Base-by-base conservation (phyloP, 352 stramenopile species). In the Phytophthora meadii region DNA sequence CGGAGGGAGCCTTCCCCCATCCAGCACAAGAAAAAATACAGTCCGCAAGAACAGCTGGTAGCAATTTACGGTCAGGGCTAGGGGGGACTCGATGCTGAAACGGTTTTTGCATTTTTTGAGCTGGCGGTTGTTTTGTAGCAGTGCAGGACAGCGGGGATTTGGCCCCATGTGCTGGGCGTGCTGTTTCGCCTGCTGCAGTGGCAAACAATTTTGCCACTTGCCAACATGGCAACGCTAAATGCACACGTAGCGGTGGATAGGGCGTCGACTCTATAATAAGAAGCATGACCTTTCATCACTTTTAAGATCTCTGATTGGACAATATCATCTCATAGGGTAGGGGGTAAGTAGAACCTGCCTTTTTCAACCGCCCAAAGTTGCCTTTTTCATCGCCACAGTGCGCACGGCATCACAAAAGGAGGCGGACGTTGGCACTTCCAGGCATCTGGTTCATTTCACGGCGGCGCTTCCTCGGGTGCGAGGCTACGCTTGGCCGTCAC, bases 21-120 rank as follows among this genome's bases (percentile, higher is more conserved):
- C 36, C 34, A 61, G 63, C 27, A 40, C 50, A 56, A 63, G 55
- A 69, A 71, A 72, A 72, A 73, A 69, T 68, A 71, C 69, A 70
- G 61, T 63, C 65, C 71, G 48, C 47, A 14, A 36, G 15, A 42
- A 30, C 68, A 70, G 55, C 44, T 67, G 62, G 60, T 30, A 40
- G 8, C 46, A 39, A 52, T 39, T 69, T 45, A 64, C 34, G 44
- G 64, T 32, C 36, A 57, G 46, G 54, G 45, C 4, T 69, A 65
- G 54, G 46, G 15, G n/a, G n/a, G 37, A 14, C 22, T 17, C 2
- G 2, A 15, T 1, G 30, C 17, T 37, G 19, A 67, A 62, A 67
- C 55, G 39, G 47, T 48, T 51, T 59, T 65, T 22, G n/a, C 30
- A 36, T 36, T 36, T 42, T 42, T 42, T 42, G 37, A 42, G n/a